These are phyloP conservation scores for Margaritispora aquatica DNA, from an alignment of 495 filamentous ascomycete species.

Conservation along the genomic window DNA sequence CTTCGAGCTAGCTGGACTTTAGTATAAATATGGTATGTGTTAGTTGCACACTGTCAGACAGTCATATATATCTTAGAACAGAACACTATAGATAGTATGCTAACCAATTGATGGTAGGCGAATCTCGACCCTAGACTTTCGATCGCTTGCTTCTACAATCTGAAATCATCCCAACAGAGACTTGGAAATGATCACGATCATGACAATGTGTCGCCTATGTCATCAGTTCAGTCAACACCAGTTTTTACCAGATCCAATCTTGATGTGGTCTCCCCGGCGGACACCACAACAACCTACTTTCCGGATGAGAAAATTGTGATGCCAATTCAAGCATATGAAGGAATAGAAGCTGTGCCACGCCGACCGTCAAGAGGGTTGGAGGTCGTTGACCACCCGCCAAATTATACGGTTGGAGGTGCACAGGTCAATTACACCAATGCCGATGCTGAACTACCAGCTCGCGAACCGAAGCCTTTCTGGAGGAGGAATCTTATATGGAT, in stretches of 20 bases:
- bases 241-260: background rate
- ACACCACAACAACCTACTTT: background rate
- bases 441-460: background rate
- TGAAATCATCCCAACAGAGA: background rate
- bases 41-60: no score
- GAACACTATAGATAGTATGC: background rate
- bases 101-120: background rate
- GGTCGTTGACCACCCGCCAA: background rate
- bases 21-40: background rate
- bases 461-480: constrained; percentile 1
- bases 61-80: no score
- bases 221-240: background rate
- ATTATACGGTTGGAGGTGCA: background rate
- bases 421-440: background rate
- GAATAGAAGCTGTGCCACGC: background rate
- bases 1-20: no score
- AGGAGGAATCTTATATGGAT: constrained; percentile 5
- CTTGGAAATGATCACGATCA: background rate
- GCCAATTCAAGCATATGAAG: background rate
- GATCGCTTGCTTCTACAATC: constrained; percentile 1
- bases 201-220: background rate
- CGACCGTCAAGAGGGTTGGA: background rate
- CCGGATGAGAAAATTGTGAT: constrained; percentile 10
- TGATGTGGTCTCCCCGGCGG: constrained; percentile 6
- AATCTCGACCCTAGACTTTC: background rate